phyloP scores from a whole-genome alignment of 768 basidiomycete species.

The Suillus brevipes region DNA sequence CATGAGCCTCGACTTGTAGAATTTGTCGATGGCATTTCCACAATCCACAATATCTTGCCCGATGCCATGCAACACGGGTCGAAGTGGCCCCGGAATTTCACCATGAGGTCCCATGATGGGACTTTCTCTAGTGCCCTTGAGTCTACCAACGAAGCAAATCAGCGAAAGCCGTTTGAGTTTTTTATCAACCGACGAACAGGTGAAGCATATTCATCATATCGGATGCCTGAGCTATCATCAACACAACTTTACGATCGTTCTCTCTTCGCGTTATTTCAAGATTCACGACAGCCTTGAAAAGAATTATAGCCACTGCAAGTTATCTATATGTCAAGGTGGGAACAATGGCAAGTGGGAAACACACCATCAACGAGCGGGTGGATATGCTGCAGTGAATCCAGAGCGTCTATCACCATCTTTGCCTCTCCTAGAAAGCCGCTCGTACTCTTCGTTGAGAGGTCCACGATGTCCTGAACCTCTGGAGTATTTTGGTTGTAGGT shows the following conservation, averaged over 20 bases:
- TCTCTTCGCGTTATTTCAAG: too few relatives aligned
- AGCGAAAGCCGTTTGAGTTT: neutral
- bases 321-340: neutral
- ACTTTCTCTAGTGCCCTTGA: conserved; percentile 32
- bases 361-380: conserved; percentile 30
- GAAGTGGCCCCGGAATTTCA: conserved; percentile 34
- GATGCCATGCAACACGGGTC: conserved; percentile 30
- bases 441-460: conserved; percentile 6
- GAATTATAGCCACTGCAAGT: too few relatives aligned
- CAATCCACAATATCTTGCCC: conserved; percentile 44
- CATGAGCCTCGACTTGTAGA: conserved; percentile 44
- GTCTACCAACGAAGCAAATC: conserved; percentile 18
- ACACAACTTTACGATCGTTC: too few relatives aligned
- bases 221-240: too few relatives aligned
- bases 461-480: neutral
- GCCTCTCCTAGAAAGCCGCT: conserved; percentile 22
- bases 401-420: conserved; percentile 23
- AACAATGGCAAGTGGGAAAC: neutral
- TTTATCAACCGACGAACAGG: too few relatives aligned
- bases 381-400: conserved; percentile 26
- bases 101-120: conserved; percentile 28
- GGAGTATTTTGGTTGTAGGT: conserved; percentile 4
- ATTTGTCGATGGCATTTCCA: conserved; percentile 46
- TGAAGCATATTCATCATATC: too few relatives aligned
- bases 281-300: too few relatives aligned